Base-by-base conservation (phyloP, 768 basidiomycete species). In the Tulasnella sp. region DNA sequence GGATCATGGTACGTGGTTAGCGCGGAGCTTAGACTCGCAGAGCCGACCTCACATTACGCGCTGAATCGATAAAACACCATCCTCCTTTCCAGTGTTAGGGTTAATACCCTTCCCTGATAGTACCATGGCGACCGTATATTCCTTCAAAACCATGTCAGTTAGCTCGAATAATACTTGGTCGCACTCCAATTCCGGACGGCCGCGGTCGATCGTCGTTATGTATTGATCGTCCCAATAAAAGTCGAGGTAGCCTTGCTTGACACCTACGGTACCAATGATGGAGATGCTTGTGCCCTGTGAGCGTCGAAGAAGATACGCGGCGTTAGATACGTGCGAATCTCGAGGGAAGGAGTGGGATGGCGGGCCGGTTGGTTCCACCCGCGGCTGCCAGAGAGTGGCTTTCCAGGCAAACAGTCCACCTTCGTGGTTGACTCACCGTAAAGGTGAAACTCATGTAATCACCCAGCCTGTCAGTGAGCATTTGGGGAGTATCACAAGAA, bases 241-340 rank as follows among this genome's bases (percentile, higher is more conserved):
- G 31, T 73, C 16, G 41, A 79, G 40, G 72, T 41, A 7, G n/a
- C 78, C 78, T 22, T 24, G 69, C 8, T 24, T 75, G 37, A 37
- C 34, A 1, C 78, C 78, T 6, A 72, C 31, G 1, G 78, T 79
- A 20, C 78, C 78, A 6, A 79, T 16, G 60, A 79, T 34, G 28
- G 54, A n/a, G 40, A 74, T 40, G n/a, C 60, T n/a, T 3, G 78
- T 79, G 24, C 78, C 78, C 78, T 79, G 58, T 18, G 77, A 9
- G 2, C 46, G 14, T 46, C 22, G 41, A 2, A 22, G 42, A 24
- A 20, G 46, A 50, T 8, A 41, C 37, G 37, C 37, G 16, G 75
- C 18, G 46, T 46, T 14, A 46, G n/a, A n/a, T n/a, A 14, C 46
- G 12, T 14, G 4, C 18, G 16, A 46, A 46, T 20, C 18, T 46